Base-by-base conservation (phyloP, 208 protist species). In the Angomonas deanei region DNA sequence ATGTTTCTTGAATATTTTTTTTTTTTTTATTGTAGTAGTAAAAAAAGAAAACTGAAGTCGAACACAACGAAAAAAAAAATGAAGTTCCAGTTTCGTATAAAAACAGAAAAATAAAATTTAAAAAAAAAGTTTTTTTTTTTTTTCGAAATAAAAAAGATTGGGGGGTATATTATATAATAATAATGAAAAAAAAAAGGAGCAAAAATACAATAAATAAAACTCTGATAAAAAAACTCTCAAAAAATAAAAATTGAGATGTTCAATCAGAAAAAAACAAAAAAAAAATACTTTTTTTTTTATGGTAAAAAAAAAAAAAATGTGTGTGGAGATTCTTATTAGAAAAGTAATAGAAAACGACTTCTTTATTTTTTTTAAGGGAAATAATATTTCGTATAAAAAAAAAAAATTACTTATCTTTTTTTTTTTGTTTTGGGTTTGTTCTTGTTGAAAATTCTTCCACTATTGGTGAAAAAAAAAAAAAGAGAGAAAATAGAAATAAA, bases 171-270 rank as follows among this genome's bases (percentile, higher is more conserved):
- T 10, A 19, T 64, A n/a, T 28, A 32, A 59, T 23, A 38, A 30
- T 30, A 66, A 33, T 32, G 17, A 63, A 54, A 70, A 54, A 47
- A 47, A 70, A 69, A 61, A 61, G 61, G 5, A 24, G 38, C 48
- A 59, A 60, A 38, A 31, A 46, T 52, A 19, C 49, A 31, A 24
- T 32, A 32, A 34, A 39, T 27, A 57, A 64, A 11, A 53, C 11
- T 48, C 0, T 46, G 39, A 28, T 53, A 28, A 53, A 28, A 15
- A 23, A 15, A 42, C 34, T n/a, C 34, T 42, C 8, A n/a, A 53
- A 28, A 53, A 53, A 15, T 23, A 11, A 53, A 28, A 24, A 53
- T 28, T 23, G 19, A 59, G 19, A 66, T 15, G 21, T n/a, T 19
- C 32, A 59, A 64, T 26, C 24, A 64, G 33, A n/a, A 57, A 56